phyloP scores from a whole-genome alignment of 2,329 filamentous ascomycete genomes.

The Pyricularia grisea region DNA sequence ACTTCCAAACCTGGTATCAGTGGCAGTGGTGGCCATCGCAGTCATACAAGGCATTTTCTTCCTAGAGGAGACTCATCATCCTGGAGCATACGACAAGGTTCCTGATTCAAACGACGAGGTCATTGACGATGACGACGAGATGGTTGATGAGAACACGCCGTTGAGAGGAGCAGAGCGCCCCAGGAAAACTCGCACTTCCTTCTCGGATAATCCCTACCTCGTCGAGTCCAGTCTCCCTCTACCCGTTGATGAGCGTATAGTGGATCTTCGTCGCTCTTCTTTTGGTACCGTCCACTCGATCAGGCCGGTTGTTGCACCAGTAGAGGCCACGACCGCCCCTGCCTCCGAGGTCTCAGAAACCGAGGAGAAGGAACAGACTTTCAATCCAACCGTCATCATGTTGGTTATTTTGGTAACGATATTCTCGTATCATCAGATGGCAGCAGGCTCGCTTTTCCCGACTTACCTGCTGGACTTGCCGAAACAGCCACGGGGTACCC shows the following conservation, averaged over 20 bases:
- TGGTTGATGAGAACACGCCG: neutral
- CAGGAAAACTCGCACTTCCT: neutral
- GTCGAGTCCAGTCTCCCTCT: conserved; percentile 3
- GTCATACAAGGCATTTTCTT: conserved; percentile 2
- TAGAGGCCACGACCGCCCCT: neutral
- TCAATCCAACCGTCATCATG: conserved; percentile 2
- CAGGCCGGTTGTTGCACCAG: neutral
- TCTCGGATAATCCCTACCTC: neutral
- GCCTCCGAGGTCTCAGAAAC: neutral
- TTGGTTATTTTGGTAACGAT: neutral
- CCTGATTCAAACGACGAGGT: neutral
- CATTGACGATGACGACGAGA: neutral
- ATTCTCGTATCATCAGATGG: conserved; percentile 4
- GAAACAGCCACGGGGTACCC: neutral
- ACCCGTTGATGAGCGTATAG: neutral
- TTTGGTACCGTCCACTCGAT: conserved; percentile 2
- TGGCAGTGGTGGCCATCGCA: neutral
- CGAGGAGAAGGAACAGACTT: neutral
- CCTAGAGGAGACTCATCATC: neutral
- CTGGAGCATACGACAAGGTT: neutral
- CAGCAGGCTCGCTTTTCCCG: neutral
- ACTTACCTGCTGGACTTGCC: conserved; percentile 1
- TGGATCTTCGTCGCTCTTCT: neutral
- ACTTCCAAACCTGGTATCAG: conserved; percentile 1
- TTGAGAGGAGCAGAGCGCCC: neutral